Base-by-base conservation (phyloP, 495 filamentous ascomycete species). In the Penicilliopsis zonata region DNA sequence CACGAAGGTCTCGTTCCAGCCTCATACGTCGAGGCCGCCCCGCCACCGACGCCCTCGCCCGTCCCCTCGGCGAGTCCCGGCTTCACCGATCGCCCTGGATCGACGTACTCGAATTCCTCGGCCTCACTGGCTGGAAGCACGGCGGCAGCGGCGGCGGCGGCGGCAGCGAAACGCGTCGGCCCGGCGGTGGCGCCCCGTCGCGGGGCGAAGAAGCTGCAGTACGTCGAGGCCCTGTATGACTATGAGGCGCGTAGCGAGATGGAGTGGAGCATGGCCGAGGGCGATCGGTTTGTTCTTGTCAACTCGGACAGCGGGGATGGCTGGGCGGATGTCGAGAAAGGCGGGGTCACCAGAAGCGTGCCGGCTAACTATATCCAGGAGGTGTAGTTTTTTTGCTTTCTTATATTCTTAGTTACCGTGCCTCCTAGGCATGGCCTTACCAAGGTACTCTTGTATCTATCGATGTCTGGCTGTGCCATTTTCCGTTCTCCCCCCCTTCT, bases 241-340 rank as follows among this genome's bases (percentile, higher is more conserved):
- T 98, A 98, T 49, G 65, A 78, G 37, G 84, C 88, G 5, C 72
- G 81, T 39, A 86, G 77, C 46, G 85, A 90, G 21, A 72, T 72
- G 18, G 90, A 98, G 54, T 84, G 83, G 60, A 82, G 65, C 48
- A 98, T 98, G 83, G 38, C 48, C 2, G 90, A 90, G 57, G 90
- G 90, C 0, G 90, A 98, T 52, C 63, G 78, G 33, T 94, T 98
- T 46, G 90, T 95, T 13, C 53, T 95, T 23, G 73, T 94, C 26
- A 84, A 69, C 41, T 72, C 76, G 25, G 85, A 96, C 50, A 65
- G 73, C 8, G 90, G 90, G 1, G 90, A 95, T 60, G 90, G 90
- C 9, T 98, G 90, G 90, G 84, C 79, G 7, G 88, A 95, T 59
- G 90, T 98, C 9, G 90, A 95, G 63, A 80, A 80, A 39, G 82